Percentiles rank a stretch among this genome's conserved stretches.
Evolutionary conservation across 139 green algal species (phyloP).

Genomic region (Pleodorina starrii): DNA sequence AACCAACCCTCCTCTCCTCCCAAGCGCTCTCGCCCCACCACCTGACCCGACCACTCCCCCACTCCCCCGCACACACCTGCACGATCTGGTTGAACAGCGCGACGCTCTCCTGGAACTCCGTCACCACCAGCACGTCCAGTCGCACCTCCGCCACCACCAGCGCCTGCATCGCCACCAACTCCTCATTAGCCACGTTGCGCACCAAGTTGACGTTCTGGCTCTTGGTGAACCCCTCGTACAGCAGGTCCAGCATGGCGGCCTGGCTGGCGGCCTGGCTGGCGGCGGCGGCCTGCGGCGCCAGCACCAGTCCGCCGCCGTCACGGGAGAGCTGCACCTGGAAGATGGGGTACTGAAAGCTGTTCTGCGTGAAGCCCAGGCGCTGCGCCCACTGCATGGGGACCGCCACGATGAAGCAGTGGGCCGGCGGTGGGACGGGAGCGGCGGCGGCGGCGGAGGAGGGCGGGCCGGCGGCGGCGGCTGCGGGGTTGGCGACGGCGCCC

Average conservation of each 20-base stretch:
- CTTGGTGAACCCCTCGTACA: constrained; percentile 34
- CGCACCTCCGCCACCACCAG: constrained; percentile 9
- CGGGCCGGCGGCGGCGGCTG: background rate
- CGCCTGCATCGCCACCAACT: background rate
- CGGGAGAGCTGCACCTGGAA: constrained; percentile 37
- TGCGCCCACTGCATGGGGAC: constrained; percentile 39
- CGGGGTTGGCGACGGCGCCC: background rate
- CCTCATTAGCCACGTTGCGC: background rate
- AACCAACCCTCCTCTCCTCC: no score
- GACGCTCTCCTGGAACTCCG: constrained; percentile 24
- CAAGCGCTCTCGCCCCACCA: no score
- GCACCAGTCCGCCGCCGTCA: constrained; percentile 28
- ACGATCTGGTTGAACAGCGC: constrained; percentile 35
- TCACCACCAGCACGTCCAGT: constrained; percentile 18
- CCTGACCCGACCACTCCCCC: no score
- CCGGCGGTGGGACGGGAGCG: no score
- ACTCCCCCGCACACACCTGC: background rate
- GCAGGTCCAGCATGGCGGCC: background rate
- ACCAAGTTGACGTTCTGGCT: constrained; percentile 34
- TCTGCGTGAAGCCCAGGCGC: background rate
- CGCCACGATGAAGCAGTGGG: constrained; percentile 39
- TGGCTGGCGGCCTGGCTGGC: background rate
- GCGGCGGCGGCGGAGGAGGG: background rate
- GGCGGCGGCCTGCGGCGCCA: background rate
- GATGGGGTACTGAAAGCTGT: constrained; percentile 44